These are phyloP conservation scores for Pyrenopolyporus hunteri DNA, from an alignment of 495 filamentous ascomycete genomes.

Conservation along the genomic window DNA sequence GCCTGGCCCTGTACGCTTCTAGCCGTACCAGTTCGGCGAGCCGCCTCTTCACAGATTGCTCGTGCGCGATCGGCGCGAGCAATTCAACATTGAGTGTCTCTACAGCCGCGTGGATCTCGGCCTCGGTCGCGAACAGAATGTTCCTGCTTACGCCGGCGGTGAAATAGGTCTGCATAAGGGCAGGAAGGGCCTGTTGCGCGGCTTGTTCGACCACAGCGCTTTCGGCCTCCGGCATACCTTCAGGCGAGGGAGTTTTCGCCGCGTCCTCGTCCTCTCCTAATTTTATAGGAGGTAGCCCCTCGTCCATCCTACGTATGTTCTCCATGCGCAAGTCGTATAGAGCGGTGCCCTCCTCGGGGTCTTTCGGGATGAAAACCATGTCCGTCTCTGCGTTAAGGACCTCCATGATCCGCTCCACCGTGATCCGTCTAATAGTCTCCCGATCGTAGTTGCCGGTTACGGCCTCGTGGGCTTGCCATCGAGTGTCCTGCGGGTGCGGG, in stretches of 20 bases:
- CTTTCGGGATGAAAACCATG: slow-evolving; percentile 1
- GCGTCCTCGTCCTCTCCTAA: not conserved
- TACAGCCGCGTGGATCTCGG: not conserved
- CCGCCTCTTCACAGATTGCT: not conserved
- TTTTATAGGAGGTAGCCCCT: not conserved
- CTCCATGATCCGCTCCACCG: not conserved
- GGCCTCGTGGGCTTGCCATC: slow-evolving; percentile 2
- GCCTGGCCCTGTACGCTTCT: not conserved
- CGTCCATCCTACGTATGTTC: not conserved
- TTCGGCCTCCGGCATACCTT: too few relatives aligned
- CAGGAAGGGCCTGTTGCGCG: not conserved
- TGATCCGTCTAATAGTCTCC: not conserved
- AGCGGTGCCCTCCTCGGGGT: not conserved
- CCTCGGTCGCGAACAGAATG: not conserved
- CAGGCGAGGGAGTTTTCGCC: too few relatives aligned
- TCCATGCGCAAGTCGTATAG: not conserved
- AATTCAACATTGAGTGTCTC: not conserved
- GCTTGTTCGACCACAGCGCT: not conserved
- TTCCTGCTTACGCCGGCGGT: not conserved
- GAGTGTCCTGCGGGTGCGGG: not conserved
- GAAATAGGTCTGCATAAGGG: not conserved
- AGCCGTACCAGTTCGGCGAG: not conserved
- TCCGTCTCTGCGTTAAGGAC: slow-evolving; percentile 17
- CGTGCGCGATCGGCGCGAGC: not conserved
- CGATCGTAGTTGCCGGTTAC: not conserved